These are phyloP conservation scores for Haberlea rhodopensis DNA, from an alignment of 257 asterid genomes.

Conservation along the genomic window DNA sequence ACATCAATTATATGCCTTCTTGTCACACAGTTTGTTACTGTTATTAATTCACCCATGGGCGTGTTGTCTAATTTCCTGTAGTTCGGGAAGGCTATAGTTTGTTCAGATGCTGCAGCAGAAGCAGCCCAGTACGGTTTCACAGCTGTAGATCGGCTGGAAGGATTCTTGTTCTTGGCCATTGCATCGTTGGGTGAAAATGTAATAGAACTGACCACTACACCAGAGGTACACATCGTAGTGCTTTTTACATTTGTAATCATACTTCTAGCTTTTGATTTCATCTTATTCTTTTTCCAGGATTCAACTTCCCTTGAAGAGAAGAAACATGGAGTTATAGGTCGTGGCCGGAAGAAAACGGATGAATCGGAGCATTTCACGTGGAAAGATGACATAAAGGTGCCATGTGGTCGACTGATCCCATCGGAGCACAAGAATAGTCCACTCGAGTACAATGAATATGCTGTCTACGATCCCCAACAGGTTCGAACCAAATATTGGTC, in stretches of 20 bases:
- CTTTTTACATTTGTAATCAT: not conserved
- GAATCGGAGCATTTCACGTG: slow-evolving; percentile 76
- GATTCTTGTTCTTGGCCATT: slow-evolving; percentile 74
- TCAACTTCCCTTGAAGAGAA: slow-evolving; percentile 51
- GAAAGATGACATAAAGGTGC: slow-evolving; percentile 77
- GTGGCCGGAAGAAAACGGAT: slow-evolving; percentile 67
- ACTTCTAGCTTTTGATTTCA: too few relatives aligned
- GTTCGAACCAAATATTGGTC: slow-evolving; percentile 20
- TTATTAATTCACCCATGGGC: too few relatives aligned
- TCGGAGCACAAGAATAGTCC: slow-evolving; percentile 61
- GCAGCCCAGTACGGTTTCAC: slow-evolving; percentile 92
- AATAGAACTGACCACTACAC: slow-evolving; percentile 36
- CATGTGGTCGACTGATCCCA: slow-evolving; percentile 57
- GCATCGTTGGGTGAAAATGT: slow-evolving; percentile 63
- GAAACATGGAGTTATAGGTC: slow-evolving; percentile 56
- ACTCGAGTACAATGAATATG: slow-evolving; percentile 78
- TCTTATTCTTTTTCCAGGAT: slow-evolving; percentile 31
- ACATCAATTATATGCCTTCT: not conserved
- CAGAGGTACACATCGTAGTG: slow-evolving; percentile 31
- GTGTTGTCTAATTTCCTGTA: too few relatives aligned
- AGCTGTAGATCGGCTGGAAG: slow-evolving; percentile 80
- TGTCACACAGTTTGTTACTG: too few relatives aligned
- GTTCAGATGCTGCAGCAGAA: slow-evolving; percentile 89
- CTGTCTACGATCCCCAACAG: slow-evolving; percentile 76
- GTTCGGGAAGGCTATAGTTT: slow-evolving; percentile 92